Percentiles rank a stretch among this genome's conserved stretches.
These are phyloP conservation scores for Diplodia corticola DNA, from an alignment of 2,329 filamentous ascomycete species.

Conservation along the genomic window DNA sequence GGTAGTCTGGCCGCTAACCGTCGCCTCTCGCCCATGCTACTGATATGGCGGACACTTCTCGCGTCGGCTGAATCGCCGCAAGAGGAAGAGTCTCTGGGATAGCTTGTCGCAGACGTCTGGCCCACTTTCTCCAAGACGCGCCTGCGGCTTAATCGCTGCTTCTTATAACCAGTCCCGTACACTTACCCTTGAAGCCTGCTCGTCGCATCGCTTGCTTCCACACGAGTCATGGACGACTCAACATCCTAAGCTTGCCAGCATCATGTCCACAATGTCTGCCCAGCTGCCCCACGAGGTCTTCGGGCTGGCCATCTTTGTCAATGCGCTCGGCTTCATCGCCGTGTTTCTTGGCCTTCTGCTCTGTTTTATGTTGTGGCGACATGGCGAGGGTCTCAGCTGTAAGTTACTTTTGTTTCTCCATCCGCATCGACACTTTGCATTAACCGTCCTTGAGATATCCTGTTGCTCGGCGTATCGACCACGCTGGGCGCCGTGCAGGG, in stretches of 20 bases:
- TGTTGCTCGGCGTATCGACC: constrained; percentile 6
- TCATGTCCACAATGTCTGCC: neutral
- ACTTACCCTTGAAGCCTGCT: neutral
- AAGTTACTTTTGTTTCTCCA: neutral
- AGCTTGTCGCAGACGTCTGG: neutral
- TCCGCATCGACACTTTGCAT: neutral
- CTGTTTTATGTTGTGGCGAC: constrained; percentile 13
- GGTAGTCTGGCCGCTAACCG: neutral
- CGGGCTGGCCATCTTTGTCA: constrained; percentile 8
- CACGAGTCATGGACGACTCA: neutral
- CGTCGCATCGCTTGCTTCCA: neutral
- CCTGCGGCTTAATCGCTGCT: neutral
- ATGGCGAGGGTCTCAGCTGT: constrained; percentile 15
- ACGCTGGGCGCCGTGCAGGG: constrained; percentile 8
- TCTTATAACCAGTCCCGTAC: neutral
- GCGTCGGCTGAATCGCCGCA: neutral
- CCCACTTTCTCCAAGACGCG: neutral
- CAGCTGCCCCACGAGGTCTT: neutral
- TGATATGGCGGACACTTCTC: neutral
- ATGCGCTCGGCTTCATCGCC: neutral
- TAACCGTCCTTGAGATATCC: constrained; percentile 3
- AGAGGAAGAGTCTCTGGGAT: constrained; percentile 2
- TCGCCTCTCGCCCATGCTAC: neutral
- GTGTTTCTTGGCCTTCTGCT: constrained; percentile 12
- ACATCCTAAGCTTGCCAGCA: neutral